A percentile compares a stretch with the other conserved stretches of the same genome.
Conservation (phyloP, 352 stramenopile genomes). For the Phytopythium aichiense region DNA sequence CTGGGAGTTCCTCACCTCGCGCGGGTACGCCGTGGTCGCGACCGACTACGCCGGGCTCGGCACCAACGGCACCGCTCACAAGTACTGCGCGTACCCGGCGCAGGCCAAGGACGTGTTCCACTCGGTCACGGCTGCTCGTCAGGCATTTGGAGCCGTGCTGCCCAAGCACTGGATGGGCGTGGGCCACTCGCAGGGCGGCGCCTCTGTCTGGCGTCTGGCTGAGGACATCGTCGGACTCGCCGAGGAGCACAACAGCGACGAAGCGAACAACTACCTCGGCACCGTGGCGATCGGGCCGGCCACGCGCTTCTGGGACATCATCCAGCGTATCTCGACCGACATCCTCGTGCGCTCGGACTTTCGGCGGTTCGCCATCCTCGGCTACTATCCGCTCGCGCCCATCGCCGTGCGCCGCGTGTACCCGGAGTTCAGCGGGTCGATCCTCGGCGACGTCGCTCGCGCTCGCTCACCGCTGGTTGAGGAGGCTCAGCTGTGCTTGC, state of each 20-base stretch:
- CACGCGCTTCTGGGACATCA: slow-evolving; percentile 5
- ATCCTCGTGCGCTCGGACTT: slow-evolving; percentile 4
- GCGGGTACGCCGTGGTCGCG: slow-evolving; percentile 10
- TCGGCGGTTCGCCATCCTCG: slow-evolving; percentile 1
- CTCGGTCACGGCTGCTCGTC: slow-evolving; percentile 8
- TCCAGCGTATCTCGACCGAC: background rate
- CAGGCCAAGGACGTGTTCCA: slow-evolving; percentile 12
- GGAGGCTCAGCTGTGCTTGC: slow-evolving; percentile 7
- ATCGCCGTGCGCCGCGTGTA: slow-evolving; percentile 4
- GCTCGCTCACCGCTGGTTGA: slow-evolving; percentile 6
- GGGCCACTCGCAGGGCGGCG: slow-evolving; percentile 11
- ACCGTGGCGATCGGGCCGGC: slow-evolving; percentile 1
- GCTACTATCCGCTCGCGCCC: slow-evolving; percentile 3
- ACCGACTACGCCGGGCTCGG: slow-evolving; percentile 14
- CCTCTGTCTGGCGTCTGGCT: slow-evolving; percentile 6
- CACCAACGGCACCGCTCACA: slow-evolving; percentile 6
- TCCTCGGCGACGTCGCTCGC: slow-evolving; percentile 5
- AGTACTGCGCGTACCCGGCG: slow-evolving; percentile 9
- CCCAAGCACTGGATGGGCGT: slow-evolving; percentile 6
- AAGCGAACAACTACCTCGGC: slow-evolving; percentile 12
- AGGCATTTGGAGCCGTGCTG: slow-evolving; percentile 5
- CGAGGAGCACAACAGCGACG: background rate
- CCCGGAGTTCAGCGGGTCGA: slow-evolving; percentile 7
- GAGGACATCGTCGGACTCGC: slow-evolving; percentile 5
- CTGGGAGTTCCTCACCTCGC: slow-evolving; percentile 9